Evolutionary conservation across 371 early-diverging fungal species (phyloP).

Genomic region (Mucor saturninus): DNA sequence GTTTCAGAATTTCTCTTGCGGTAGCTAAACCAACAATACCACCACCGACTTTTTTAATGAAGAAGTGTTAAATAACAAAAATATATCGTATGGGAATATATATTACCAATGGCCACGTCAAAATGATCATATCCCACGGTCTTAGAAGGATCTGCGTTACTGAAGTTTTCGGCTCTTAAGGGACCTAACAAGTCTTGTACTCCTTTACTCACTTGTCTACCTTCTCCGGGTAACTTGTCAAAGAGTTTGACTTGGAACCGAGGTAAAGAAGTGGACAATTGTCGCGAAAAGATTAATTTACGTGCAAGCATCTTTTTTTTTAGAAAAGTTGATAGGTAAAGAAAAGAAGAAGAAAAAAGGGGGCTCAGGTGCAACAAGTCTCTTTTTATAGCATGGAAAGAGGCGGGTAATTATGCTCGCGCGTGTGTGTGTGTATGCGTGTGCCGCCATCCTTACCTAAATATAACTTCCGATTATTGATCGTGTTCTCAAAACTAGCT

Average conservation of each 20-base stretch:
- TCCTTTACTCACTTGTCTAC: conserved; percentile 28
- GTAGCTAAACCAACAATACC: conserved; percentile 53
- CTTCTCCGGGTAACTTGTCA: conserved; percentile 44
- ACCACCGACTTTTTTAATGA: conserved; percentile 31
- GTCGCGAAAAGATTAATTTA: background rate
- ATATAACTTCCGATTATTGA: too few relatives aligned
- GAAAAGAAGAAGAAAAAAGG: background rate
- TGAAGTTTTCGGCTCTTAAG: conserved; percentile 34
- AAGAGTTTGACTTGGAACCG: conserved; percentile 19
- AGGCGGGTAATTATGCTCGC: too few relatives aligned
- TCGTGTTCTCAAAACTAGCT: too few relatives aligned
- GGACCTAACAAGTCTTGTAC: conserved; percentile 33
- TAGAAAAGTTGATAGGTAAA: background rate
- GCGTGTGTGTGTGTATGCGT: too few relatives aligned
- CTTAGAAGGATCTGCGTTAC: conserved; percentile 15
- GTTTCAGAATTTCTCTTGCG: conserved; percentile 49
- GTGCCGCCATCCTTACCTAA: too few relatives aligned
- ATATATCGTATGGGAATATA: too few relatives aligned
- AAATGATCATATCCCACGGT: conserved; percentile 34
- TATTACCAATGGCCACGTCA: conserved; percentile 31
- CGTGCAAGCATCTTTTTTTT: background rate
- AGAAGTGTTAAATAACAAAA: too few relatives aligned
- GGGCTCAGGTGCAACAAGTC: too few relatives aligned
- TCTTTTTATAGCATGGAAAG: too few relatives aligned
- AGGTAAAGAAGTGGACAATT: background rate